These are phyloP conservation scores for Teratosphaeria pseudoeucalypti DNA, from an alignment of 2,329 filamentous ascomycete genomes.

Conservation along the genomic window DNA sequence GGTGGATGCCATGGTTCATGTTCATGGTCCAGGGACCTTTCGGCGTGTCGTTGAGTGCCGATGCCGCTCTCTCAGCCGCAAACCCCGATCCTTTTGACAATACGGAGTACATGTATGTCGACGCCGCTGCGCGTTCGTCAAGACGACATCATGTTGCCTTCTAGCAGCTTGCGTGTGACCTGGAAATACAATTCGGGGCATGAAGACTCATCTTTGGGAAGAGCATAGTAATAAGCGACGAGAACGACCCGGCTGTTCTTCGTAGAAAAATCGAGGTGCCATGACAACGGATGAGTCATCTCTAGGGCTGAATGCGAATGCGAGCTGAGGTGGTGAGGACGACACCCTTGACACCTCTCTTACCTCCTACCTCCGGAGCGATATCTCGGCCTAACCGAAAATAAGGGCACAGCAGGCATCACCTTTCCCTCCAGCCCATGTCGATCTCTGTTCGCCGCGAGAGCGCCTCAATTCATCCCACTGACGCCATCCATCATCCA, in stretches of 20 bases:
- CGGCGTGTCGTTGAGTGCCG: neutral
- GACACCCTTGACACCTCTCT: neutral
- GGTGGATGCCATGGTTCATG: neutral
- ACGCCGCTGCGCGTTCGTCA: neutral
- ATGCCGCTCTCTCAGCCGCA: neutral
- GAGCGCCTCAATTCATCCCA: neutral
- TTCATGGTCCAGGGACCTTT: neutral
- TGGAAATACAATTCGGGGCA: neutral
- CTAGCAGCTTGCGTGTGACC: neutral
- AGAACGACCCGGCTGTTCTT: neutral
- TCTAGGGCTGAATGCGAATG: neutral
- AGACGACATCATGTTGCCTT: neutral
- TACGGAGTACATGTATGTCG: neutral
- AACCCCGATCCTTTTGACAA: neutral
- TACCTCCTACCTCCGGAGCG: neutral
- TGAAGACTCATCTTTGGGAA: too few relatives aligned
- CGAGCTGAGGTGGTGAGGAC: neutral
- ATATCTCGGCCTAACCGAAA: neutral
- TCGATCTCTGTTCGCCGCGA: neutral
- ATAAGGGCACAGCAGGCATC: neutral
- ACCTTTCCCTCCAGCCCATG: neutral
- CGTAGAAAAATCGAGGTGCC: neutral
- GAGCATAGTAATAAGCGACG: neutral
- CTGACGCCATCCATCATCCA: neutral
- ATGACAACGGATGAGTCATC: neutral